A percentile compares a stretch with the other conserved stretches of the same genome.
Evolutionary conservation across 2,329 filamentous ascomycete genomes (phyloP).

Genomic region (Diplodia seriata): DNA sequence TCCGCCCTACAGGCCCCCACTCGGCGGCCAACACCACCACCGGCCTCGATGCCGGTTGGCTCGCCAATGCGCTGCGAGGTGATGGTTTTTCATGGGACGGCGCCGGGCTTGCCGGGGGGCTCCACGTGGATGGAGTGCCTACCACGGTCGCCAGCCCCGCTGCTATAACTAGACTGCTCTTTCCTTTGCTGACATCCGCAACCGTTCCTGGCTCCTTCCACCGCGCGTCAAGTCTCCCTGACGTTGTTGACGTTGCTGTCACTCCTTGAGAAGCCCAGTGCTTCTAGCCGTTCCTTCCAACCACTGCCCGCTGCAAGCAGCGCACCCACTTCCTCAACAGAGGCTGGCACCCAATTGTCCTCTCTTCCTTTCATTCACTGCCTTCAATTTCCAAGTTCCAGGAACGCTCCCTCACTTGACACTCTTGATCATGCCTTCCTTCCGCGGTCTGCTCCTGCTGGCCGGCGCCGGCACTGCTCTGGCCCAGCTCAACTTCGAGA

Average conservation of each 20-base stretch:
- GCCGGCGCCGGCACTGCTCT: constrained; percentile 10
- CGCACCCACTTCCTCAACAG: constrained; percentile 1
- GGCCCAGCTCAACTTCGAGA: constrained; percentile 20
- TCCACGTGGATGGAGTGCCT: constrained; percentile 13
- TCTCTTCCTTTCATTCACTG: not conserved
- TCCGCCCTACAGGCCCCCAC: constrained; percentile 14
- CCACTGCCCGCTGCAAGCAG: constrained; percentile 16
- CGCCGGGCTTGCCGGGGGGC: not conserved
- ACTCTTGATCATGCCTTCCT: not conserved
- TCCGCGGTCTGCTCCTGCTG: not conserved
- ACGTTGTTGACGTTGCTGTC: not conserved
- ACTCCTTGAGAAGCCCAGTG: not conserved
- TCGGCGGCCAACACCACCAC: not conserved
- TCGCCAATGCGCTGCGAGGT: not conserved
- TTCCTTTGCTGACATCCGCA: constrained; percentile 9
- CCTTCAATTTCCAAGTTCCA: not conserved
- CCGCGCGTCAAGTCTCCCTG: not conserved
- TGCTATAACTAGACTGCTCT: constrained; percentile 4
- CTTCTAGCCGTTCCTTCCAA: constrained; percentile 9
- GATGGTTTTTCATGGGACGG: not conserved
- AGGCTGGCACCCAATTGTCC: constrained; percentile 1
- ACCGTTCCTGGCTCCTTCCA: constrained; percentile 4
- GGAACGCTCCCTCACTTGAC: not conserved
- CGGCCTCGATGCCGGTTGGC: constrained; percentile 9
- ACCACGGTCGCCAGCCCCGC: not conserved